phyloP scores from a whole-genome alignment of 73 alveolate genomes.

The Effrenium voratum region DNA sequence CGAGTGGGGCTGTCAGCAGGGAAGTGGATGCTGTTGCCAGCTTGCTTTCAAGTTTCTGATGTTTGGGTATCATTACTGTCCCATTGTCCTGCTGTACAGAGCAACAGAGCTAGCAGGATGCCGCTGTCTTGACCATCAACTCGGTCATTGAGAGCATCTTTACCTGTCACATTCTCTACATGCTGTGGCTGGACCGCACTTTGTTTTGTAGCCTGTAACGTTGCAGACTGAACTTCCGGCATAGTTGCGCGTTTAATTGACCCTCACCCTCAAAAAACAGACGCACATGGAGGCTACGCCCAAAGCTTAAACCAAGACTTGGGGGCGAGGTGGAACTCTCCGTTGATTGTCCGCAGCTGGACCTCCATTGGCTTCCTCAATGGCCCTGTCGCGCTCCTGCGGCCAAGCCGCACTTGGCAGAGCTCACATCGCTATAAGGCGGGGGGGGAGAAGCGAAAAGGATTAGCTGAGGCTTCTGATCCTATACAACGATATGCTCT shows the following conservation, averaged over 20 bases:
- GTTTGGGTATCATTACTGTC: too few species aligned
- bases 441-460: not conserved
- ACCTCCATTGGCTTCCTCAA: conserved; percentile 36
- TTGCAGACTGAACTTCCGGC: too few species aligned
- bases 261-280: too few species aligned
- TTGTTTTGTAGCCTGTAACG: too few species aligned
- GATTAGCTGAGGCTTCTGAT: conserved; percentile 22
- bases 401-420: not conserved
- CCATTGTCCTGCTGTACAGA: too few species aligned
- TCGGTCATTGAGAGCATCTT: conserved; percentile 39
- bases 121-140: conserved; percentile 12
- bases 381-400: conserved; percentile 68
- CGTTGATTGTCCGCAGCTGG: conserved; percentile 54
- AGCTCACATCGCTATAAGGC: not conserved
- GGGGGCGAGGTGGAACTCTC: conserved; percentile 44
- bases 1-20: too few species aligned
- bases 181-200: conserved; percentile 8
- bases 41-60: too few species aligned
- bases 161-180: conserved; percentile 24
- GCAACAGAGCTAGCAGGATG: conserved; percentile 26
- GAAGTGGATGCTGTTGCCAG: too few species aligned
- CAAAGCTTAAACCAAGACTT: too few species aligned
- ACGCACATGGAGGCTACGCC: too few species aligned
- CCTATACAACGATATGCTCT: conserved; percentile 60
- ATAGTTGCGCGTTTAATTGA: too few species aligned